Conservation (phyloP, 352 stramenopile species). For the Peronospora destructor region DNA sequence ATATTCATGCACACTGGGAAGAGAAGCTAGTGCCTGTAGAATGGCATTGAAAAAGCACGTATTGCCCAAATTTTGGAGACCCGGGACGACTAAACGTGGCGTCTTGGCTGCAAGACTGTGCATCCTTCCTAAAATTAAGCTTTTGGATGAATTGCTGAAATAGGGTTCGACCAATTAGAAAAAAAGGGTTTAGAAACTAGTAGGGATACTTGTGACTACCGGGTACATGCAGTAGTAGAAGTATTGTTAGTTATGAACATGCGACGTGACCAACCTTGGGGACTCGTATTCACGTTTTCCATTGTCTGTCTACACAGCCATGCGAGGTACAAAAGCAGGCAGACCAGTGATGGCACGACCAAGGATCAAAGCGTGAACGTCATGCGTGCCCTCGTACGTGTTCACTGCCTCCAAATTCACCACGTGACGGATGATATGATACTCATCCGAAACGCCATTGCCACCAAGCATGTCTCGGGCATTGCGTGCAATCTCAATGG, state of each 20-base stretch:
- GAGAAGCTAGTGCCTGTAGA: conserved; percentile 70
- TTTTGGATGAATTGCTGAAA: not conserved
- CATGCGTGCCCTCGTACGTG: conserved; percentile 98
- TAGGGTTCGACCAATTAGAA: conserved; percentile 15
- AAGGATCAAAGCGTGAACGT: conserved; percentile 98
- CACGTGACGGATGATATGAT: conserved; percentile 96
- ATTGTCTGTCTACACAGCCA: conserved; percentile 50
- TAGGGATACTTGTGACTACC: too few species aligned
- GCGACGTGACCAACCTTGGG: too few species aligned
- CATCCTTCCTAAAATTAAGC: conserved; percentile 10
- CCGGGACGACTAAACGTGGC: conserved; percentile 25
- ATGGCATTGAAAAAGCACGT: conserved; percentile 89
- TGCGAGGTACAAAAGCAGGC: conserved; percentile 89
- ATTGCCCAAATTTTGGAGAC: conserved; percentile 87
- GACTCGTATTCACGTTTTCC: not conserved
- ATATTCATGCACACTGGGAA: conserved; percentile 65
- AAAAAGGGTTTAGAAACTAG: too few species aligned
- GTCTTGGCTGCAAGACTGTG: conserved; percentile 19
- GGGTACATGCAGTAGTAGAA: too few species aligned
- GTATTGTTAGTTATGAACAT: too few species aligned
- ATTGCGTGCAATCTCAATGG: conserved; percentile 83
- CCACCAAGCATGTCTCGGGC: conserved; percentile 95
- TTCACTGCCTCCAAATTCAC: conserved; percentile 98
- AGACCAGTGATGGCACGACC: conserved; percentile 95
- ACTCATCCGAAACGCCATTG: conserved; percentile 98